A percentile compares a stretch with the other conserved stretches of the same genome.
Evolutionary conservation across 495 filamentous ascomycete genomes (phyloP).

Genomic region (Podospora australis): DNA sequence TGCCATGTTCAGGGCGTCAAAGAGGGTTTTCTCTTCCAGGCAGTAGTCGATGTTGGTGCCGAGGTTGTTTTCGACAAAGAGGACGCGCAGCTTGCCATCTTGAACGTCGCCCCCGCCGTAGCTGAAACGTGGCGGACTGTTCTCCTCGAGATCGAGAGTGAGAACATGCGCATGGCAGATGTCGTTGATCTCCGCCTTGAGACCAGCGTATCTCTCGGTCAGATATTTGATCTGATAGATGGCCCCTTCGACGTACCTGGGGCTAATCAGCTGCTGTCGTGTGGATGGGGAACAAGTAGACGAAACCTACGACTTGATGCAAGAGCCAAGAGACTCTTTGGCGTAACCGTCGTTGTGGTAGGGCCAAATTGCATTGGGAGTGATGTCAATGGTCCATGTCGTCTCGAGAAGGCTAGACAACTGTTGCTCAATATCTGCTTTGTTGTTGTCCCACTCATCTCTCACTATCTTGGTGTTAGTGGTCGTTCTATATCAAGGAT

Average conservation of each 20-base stretch:
- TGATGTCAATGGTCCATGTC: conserved; percentile 44
- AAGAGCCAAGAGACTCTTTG: conserved; percentile 38
- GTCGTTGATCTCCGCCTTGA: conserved; percentile 42
- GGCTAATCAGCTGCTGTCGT: not conserved
- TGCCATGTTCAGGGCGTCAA: conserved; percentile 38
- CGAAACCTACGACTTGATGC: conserved; percentile 35
- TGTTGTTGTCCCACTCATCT: conserved; percentile 46
- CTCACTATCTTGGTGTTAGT: conserved; percentile 32
- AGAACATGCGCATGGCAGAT: conserved; percentile 38
- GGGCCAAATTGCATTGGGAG: conserved; percentile 40
- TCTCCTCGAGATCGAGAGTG: conserved; percentile 41
- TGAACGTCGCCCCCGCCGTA: conserved; percentile 41
- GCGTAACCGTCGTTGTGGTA: conserved; percentile 44
- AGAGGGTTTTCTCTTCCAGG: conserved; percentile 29
- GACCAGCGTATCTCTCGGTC: conserved; percentile 26
- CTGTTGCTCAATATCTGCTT: conserved; percentile 35
- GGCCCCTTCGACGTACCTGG: conserved; percentile 41
- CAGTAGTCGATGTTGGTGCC: conserved; percentile 39
- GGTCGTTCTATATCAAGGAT: too few relatives aligned
- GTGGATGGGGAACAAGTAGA: too few relatives aligned
- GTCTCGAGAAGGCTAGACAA: conserved; percentile 37
- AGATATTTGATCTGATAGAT: conserved; percentile 36
- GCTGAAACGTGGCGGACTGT: conserved; percentile 27
- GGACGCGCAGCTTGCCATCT: conserved; percentile 41
- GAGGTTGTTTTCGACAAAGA: conserved; percentile 38